These are phyloP conservation scores for Helicocarpus griseus DNA, from an alignment of 2,329 filamentous ascomycete species.

Conservation along the genomic window DNA sequence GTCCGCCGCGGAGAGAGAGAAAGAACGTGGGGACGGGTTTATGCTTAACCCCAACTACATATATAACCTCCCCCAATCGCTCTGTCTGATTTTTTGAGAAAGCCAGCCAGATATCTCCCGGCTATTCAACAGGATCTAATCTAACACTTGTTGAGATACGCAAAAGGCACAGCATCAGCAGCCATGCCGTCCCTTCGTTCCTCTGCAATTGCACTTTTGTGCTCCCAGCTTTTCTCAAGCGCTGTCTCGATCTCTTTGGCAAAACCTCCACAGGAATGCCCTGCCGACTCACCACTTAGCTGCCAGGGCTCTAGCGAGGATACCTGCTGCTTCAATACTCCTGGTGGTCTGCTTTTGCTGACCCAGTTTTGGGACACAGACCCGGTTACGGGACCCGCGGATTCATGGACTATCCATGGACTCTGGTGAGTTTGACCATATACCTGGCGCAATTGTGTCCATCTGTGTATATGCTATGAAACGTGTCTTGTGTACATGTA, in stretches of 20 bases:
- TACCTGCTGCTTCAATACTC: constrained; percentile 50
- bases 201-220: not conserved
- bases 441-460: not conserved
- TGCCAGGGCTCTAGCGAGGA: constrained; percentile 46
- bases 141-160: no score
- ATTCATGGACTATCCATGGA: constrained; percentile 53
- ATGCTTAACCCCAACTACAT: not conserved
- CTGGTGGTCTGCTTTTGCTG: constrained; percentile 47
- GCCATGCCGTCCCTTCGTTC: constrained; percentile 1
- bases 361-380: constrained; percentile 54
- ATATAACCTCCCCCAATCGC: not conserved
- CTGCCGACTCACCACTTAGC: constrained; percentile 37
- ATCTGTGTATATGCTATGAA: not conserved
- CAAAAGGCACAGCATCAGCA: no score
- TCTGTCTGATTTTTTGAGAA: not conserved
- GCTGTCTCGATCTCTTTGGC: not conserved
- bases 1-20: not conserved
- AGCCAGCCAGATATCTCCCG: not conserved
- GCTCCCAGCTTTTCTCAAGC: not conserved
- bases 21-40: not conserved
- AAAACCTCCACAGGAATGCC: constrained; percentile 22
- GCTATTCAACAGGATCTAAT: no score
- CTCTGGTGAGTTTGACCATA: constrained; percentile 35
- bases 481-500: not conserved
- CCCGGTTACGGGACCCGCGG: constrained; percentile 43